A percentile compares a stretch with the other conserved stretches of the same genome.
These are phyloP conservation scores for Aquilaria yunnanensis DNA, from an alignment of 345 rosid species.

Conservation along the genomic window DNA sequence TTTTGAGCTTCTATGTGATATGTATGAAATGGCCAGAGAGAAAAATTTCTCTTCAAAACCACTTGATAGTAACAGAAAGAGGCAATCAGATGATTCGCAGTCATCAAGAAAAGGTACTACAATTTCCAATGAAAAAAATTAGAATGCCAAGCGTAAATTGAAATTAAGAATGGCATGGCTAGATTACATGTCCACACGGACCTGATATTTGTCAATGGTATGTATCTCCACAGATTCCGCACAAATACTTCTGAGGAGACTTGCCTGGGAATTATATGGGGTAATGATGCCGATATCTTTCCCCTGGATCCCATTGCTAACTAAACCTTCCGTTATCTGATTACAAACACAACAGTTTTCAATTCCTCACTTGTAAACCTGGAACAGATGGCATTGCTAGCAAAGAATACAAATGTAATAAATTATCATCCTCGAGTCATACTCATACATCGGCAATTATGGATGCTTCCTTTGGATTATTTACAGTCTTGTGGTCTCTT, in stretches of 20 bases:
- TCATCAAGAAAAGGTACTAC: no score
- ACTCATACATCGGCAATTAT: slow-evolving; percentile 65
- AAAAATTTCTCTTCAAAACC: no score
- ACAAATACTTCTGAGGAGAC: slow-evolving; percentile 49
- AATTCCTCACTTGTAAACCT: no score
- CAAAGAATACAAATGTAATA: no score
- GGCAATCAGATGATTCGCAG: no score
- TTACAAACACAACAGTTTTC: slow-evolving; percentile 3
- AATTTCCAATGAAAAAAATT: background rate
- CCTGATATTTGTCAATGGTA: slow-evolving; percentile 98
- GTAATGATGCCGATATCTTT: slow-evolving; percentile 88
- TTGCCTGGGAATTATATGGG: slow-evolving; percentile 89
- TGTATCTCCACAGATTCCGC: slow-evolving; percentile 68
- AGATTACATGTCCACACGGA: slow-evolving; percentile 20
- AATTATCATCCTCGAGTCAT: background rate
- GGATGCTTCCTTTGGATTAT: slow-evolving; percentile 81
- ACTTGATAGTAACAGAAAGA: no score
- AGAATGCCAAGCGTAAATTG: background rate
- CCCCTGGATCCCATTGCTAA: slow-evolving; percentile 53
- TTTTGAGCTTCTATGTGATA: background rate
- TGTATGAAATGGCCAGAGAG: no score
- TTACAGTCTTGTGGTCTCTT: slow-evolving; percentile 61
- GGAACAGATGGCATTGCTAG: no score
- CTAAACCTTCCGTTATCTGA: slow-evolving; percentile 56
- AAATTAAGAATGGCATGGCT: background rate